phyloP scores from a whole-genome alignment of 2,329 filamentous ascomycete genomes.

The Emydomyces testavorans region DNA sequence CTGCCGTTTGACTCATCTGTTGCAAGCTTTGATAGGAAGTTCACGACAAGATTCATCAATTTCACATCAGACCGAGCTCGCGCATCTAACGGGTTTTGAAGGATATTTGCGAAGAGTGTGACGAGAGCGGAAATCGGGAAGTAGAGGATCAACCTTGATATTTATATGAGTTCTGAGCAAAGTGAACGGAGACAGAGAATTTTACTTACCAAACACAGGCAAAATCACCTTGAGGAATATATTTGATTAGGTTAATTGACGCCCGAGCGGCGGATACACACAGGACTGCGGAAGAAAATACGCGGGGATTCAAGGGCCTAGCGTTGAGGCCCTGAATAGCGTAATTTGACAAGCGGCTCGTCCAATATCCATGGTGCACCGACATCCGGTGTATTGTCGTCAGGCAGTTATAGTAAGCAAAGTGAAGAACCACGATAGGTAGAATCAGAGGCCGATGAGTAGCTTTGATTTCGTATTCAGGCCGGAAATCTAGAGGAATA shows the following conservation, averaged over 20 bases:
- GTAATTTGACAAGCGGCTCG: constrained; percentile 83
- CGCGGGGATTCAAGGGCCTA: constrained; percentile 76
- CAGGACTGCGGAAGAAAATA: constrained; percentile 85
- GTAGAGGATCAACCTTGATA: constrained; percentile 68
- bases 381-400: constrained; percentile 98
- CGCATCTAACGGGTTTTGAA: constrained; percentile 87
- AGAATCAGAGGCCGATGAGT: constrained; percentile 87
- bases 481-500: constrained; percentile 92
- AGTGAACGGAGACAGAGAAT: background rate
- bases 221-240: constrained; percentile 89
- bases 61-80: constrained; percentile 79
- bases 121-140: constrained; percentile 93
- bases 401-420: constrained; percentile 94
- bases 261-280: constrained; percentile 88
- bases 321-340: constrained; percentile 91
- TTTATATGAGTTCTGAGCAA: background rate
- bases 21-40: constrained; percentile 79
- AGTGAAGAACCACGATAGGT: constrained; percentile 87
- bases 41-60: constrained; percentile 85
- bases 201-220: constrained; percentile 77
- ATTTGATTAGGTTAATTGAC: constrained; percentile 87
- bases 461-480: constrained; percentile 89
- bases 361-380: constrained; percentile 97
- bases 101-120: constrained; percentile 87
- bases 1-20: constrained; percentile 80